Evolutionary conservation across 257 asterid genomes (phyloP).

Genomic region (Forsythia suspensa): DNA sequence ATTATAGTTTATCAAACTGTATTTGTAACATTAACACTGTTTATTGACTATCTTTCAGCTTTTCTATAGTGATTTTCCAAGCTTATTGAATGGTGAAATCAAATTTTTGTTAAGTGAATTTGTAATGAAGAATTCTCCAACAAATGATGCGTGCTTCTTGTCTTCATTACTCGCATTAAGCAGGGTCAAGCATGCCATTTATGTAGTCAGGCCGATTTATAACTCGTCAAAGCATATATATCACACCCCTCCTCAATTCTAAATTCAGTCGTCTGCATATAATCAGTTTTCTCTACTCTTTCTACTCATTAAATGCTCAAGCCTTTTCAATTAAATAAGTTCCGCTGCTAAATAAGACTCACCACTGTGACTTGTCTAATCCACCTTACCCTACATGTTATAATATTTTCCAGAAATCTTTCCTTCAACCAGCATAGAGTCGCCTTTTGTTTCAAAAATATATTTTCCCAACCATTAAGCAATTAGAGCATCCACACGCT

Average conservation of each 20-base stretch:
- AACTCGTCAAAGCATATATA: no score
- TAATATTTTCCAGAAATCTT: background rate
- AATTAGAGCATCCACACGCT: no score
- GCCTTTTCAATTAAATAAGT: no score
- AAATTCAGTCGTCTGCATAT: background rate
- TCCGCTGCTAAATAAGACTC: background rate
- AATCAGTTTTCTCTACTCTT: background rate
- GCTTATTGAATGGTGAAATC: conserved; percentile 48
- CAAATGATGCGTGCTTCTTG: no score
- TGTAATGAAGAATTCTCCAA: background rate
- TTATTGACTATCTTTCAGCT: background rate
- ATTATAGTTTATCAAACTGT: conserved; percentile 14
- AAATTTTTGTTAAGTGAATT: background rate
- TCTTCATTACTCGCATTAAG: no score
- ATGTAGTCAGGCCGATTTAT: no score
- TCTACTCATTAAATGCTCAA: background rate
- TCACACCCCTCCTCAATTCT: no score
- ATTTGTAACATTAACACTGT: conserved; percentile 29
- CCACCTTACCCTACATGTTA: no score
- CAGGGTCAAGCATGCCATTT: no score
- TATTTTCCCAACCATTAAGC: no score
- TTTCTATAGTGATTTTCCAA: background rate
- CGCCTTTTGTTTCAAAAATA: conserved; percentile 24
- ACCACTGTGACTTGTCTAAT: background rate
- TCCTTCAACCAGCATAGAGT: conserved; percentile 57